Evolutionary conservation across 2,329 filamentous ascomycete species (phyloP).

Genomic region (Colletotrichum sp.): DNA sequence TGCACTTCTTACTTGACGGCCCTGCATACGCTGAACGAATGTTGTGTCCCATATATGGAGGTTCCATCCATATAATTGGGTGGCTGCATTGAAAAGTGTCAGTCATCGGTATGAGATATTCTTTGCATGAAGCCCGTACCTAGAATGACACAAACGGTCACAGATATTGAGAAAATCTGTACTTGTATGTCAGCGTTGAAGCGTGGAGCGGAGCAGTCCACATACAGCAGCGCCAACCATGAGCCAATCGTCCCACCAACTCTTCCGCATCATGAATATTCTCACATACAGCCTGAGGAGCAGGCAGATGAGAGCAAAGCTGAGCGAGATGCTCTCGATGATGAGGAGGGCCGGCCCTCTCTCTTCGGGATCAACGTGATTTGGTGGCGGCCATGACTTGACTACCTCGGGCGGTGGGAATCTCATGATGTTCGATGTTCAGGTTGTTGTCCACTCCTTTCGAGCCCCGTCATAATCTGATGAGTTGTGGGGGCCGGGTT

Average conservation of each 20-base stretch:
- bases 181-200: neutral
- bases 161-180: slow-evolving; percentile 36
- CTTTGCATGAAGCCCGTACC: neutral
- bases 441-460: neutral
- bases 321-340: slow-evolving; percentile 38
- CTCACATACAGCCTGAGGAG: slow-evolving; percentile 43
- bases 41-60: slow-evolving; percentile 42
- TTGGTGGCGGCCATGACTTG: neutral
- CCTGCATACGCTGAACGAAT: slow-evolving; percentile 28
- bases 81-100: slow-evolving; percentile 20
- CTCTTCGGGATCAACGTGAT: neutral
- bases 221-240: slow-evolving; percentile 44
- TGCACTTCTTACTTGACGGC: slow-evolving; percentile 17
- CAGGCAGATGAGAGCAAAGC: slow-evolving; percentile 38
- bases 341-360: slow-evolving; percentile 35
- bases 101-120: too few species aligned
- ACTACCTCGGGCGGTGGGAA: neutral
- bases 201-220: neutral
- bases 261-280: slow-evolving; percentile 34
- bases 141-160: slow-evolving; percentile 38
- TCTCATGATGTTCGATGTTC: neutral
- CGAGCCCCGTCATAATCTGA: neutral
- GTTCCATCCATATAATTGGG: slow-evolving; percentile 40
- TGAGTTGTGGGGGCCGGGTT: neutral
- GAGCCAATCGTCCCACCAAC: slow-evolving; percentile 45